Evolutionary conservation across 1,284 basidiomycete genomes (phyloP).

Genomic region (Microbotryum intermedium): DNA sequence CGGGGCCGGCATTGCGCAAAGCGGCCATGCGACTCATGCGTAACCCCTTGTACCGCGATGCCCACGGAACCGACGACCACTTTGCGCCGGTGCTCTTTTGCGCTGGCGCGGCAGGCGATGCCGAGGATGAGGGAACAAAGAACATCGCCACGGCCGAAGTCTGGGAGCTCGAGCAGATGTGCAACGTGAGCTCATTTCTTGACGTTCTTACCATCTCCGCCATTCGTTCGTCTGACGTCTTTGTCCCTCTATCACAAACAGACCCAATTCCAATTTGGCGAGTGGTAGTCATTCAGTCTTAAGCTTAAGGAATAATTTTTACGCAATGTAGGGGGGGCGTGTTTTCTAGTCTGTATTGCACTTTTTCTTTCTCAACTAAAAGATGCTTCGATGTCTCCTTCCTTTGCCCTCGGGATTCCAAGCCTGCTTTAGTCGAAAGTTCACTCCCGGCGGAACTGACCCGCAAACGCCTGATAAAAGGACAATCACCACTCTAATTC

Average conservation of each 20-base stretch:
- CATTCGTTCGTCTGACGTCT: neutral
- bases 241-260: neutral
- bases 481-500: too few species aligned
- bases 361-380: too few species aligned
- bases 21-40: constrained; percentile 32
- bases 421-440: too few species aligned
- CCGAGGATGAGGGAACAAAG: constrained; percentile 23
- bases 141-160: constrained; percentile 28
- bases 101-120: constrained; percentile 30
- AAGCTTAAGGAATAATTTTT: too few species aligned
- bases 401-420: too few species aligned
- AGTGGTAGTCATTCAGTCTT: constrained; percentile 1
- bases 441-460: too few species aligned
- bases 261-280: constrained; percentile 21
- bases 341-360: too few species aligned
- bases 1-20: constrained; percentile 26
- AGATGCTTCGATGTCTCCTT: too few species aligned
- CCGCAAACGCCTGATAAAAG: too few species aligned
- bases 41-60: constrained; percentile 30
- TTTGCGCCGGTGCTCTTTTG: constrained; percentile 30
- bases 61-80: constrained; percentile 32
- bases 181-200: constrained; percentile 9
- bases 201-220: neutral
- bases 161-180: constrained; percentile 33
- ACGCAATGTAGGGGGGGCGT: too few species aligned